Evolutionary conservation across 129 eudicot genomes (phyloP), one percentile per base, ranked within the genome.

Genomic region (Mikania micrantha): DNA sequence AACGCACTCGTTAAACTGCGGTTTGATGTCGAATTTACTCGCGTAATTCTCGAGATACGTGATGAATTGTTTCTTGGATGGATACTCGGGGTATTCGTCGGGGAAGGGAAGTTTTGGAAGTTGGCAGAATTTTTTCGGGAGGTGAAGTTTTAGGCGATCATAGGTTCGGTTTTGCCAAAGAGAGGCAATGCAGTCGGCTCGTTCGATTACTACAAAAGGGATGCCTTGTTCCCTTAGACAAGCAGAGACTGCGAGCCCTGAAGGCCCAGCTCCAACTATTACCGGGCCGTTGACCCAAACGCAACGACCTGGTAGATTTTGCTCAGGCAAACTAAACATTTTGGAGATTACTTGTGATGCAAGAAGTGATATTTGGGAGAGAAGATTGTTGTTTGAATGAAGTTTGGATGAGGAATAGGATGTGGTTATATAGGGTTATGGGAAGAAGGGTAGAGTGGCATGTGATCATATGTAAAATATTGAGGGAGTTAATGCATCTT

Each of bases 151-250:
- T 5, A 93, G 70, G 40, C 96, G 88, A 17, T 89, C 85, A 22
- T 89, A 93, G 28, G 96, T 89, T 0, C 87, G 82, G 29, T 83
- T 93, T 75, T 93, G 99, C 96, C 96, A 93, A 15, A 93, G 73
- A 4, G 96, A 88, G 0, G 96, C 99, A 68, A 93, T 89, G 81
- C 99, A 93, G 57, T 86, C 86, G 13, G 95, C 80, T 62, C 84
- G 69, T 72, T 93, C 96, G 17, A 93, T 72, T 56, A 93, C 77
- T 12, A 56, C 20, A 22, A 56, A 56, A 2, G 61, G 61, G 61
- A 56, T 27, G 17, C 36, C 61, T 56, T 56, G 61, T 3, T 56
- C 35, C 4, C 11, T 56, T 12, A 56, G 10, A 25, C 38, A 56
- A 2, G 61, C 35, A 6, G 61, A 56, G 9, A 56, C 15, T 5